These are phyloP conservation scores for Digitaria exilis DNA, from an alignment of 202 grass and related monocot species.

Conservation along the genomic window DNA sequence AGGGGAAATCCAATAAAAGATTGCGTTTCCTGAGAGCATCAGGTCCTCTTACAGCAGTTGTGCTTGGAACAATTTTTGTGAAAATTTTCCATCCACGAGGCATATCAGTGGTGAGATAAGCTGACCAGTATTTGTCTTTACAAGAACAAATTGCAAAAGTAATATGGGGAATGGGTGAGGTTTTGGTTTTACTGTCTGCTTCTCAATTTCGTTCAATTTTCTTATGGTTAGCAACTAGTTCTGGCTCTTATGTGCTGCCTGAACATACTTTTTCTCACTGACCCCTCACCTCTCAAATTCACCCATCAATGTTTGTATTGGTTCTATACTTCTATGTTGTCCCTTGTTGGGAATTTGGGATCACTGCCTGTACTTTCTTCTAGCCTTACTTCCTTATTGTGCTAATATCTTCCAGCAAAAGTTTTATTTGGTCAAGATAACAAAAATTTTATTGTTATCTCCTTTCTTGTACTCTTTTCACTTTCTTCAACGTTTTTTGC, in stretches of 20 bases:
- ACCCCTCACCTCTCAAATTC: neutral
- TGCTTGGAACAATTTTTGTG: conserved; percentile 79
- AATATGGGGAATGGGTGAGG: neutral
- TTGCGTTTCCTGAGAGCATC: conserved; percentile 72
- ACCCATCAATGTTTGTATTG: neutral
- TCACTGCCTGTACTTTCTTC: neutral
- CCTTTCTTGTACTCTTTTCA: too few species aligned
- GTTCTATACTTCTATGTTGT: neutral
- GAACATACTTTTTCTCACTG: neutral
- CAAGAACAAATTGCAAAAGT: neutral
- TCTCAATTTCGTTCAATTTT: neutral
- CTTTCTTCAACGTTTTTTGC: too few species aligned
- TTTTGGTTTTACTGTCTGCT: neutral
- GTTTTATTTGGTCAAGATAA: neutral
- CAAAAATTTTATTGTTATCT: too few species aligned
- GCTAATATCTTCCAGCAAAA: neutral
- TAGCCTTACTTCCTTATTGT: neutral
- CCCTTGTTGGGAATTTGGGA: neutral
- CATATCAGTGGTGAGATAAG: conserved; percentile 84
- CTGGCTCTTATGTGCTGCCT: neutral
- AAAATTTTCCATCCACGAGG: conserved; percentile 87
- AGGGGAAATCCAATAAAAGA: conserved; percentile 92
- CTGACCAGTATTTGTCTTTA: conserved; percentile 14
- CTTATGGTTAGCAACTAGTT: neutral
- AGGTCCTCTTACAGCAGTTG: conserved; percentile 91